A percentile compares a stretch with the other conserved stretches of the same genome.
phyloP scores from a whole-genome alignment of 768 basidiomycete genomes.

The Amanita subjunquillea region DNA sequence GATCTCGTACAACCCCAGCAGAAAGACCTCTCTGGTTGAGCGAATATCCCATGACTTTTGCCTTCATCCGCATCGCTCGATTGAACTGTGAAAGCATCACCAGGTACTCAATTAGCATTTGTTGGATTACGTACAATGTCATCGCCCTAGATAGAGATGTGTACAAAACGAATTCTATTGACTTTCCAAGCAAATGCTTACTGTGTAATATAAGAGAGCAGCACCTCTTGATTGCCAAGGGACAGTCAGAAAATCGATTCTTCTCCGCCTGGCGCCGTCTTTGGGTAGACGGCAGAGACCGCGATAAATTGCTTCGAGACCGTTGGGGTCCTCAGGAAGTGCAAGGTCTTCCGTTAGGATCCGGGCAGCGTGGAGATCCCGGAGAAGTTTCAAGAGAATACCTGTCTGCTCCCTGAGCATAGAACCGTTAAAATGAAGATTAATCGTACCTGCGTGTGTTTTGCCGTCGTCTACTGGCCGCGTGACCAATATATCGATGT shows the following conservation, averaged over 20 bases:
- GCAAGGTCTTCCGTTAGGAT: constrained; percentile 79
- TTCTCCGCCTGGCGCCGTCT: constrained; percentile 37
- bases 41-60: constrained; percentile 69
- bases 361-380: constrained; percentile 39
- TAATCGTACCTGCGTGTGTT: constrained; percentile 54
- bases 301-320: constrained; percentile 70
- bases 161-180: constrained; percentile 1
- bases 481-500: constrained; percentile 86
- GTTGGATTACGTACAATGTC: constrained; percentile 56
- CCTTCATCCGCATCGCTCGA: constrained; percentile 78
- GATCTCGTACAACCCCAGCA: constrained; percentile 61
- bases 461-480: constrained; percentile 61
- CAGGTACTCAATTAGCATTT: neutral
- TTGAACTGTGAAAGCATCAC: constrained; percentile 54
- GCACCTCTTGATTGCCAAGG: constrained; percentile 76
- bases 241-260: constrained; percentile 81
- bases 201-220: constrained; percentile 88
- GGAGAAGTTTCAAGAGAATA: constrained; percentile 48
- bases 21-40: constrained; percentile 85
- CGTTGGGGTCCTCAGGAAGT: constrained; percentile 53
- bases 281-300: constrained; percentile 61
- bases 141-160: constrained; percentile 47
- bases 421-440: neutral
- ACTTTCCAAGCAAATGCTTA: constrained; percentile 18
- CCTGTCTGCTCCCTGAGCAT: constrained; percentile 27